phyloP scores from a whole-genome alignment of 1,284 basidiomycete genomes.

The Afroboletus lepidellus region DNA sequence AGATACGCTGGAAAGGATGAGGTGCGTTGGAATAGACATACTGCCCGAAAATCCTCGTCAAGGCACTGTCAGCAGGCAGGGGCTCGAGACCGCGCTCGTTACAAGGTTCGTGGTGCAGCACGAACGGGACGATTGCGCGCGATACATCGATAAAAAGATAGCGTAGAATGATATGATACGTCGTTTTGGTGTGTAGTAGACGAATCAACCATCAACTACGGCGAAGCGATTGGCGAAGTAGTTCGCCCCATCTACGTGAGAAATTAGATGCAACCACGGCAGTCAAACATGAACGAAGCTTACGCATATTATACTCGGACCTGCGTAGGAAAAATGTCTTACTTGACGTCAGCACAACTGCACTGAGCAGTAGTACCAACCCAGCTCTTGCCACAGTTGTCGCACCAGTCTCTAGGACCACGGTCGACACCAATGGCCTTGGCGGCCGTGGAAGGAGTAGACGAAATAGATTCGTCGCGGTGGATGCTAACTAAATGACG shows the following conservation, averaged over 20 bases:
- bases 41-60: conserved; percentile 35
- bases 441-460: conserved; percentile 39
- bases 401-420: conserved; percentile 66
- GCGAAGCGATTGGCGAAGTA: conserved; percentile 36
- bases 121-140: conserved; percentile 58
- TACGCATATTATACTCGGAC: conserved; percentile 25
- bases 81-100: conserved; percentile 58
- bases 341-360: conserved; percentile 68
- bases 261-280: conserved; percentile 4
- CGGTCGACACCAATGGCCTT: conserved; percentile 62
- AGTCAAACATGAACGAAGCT: conserved; percentile 6
- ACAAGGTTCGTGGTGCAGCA: conserved; percentile 46
- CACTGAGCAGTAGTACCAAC: conserved; percentile 57
- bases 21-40: conserved; percentile 18
- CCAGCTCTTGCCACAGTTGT: conserved; percentile 69
- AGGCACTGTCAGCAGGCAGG: conserved; percentile 31
- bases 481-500: conserved; percentile 86
- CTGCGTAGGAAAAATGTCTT: conserved; percentile 23
- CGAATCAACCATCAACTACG: conserved; percentile 42
- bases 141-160: conserved; percentile 53
- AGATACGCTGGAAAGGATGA: conserved; percentile 1
- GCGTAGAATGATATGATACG: conserved; percentile 40
- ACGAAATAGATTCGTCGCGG: conserved; percentile 56
- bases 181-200: conserved; percentile 28
- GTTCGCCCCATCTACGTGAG: conserved; percentile 30